phyloP scores from a whole-genome alignment of 768 basidiomycete species.

The Russula dissimulans region DNA sequence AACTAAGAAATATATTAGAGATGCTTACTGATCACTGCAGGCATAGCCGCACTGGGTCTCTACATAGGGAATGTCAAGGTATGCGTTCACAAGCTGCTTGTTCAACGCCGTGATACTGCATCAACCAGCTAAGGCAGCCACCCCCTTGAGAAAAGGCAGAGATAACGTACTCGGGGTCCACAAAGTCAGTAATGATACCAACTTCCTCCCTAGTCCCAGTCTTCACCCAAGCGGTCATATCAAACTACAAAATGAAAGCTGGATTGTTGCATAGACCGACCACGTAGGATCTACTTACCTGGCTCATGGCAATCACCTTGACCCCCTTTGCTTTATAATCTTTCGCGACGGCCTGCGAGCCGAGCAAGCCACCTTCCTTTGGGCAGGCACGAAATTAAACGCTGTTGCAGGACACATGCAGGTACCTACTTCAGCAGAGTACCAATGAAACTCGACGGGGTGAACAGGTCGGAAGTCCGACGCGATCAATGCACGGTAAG shows the following conservation, averaged over 20 bases:
- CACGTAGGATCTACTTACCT: conserved; percentile 36
- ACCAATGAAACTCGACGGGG: conserved; percentile 77
- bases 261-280: not conserved
- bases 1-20: conserved; percentile 20
- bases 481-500: conserved; percentile 61
- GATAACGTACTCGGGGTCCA: conserved; percentile 45
- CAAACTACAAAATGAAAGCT: conserved; percentile 41
- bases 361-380: conserved; percentile 77
- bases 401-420: not conserved
- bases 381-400: not conserved
- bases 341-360: conserved; percentile 81
- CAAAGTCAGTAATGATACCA: conserved; percentile 78
- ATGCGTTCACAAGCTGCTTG: conserved; percentile 63
- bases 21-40: conserved; percentile 79
- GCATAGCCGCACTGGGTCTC: conserved; percentile 91
- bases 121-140: not conserved
- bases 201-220: conserved; percentile 49
- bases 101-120: conserved; percentile 72
- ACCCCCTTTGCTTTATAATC: conserved; percentile 54
- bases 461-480: conserved; percentile 59
- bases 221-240: conserved; percentile 96
- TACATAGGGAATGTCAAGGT: conserved; percentile 77
- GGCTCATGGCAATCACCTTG: conserved; percentile 76
- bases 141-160: not conserved
- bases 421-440: conserved; percentile 60